Percentiles rank a stretch among this genome's conserved stretches.
Conservation (phyloP, 257 asterid genomes). For the Capsicum pubescens region DNA sequence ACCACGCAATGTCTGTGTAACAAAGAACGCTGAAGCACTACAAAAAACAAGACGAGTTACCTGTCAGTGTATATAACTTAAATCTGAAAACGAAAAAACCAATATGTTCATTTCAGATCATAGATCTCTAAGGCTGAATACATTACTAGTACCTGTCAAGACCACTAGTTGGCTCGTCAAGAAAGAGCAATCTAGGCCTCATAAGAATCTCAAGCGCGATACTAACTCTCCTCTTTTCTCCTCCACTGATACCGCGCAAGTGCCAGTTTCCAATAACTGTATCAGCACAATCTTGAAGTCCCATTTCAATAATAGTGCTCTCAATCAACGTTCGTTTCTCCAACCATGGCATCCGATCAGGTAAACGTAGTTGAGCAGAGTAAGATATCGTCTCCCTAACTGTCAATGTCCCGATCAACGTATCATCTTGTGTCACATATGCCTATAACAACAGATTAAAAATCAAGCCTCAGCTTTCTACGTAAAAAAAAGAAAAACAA, state of each 20-base stretch:
- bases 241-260: slow-evolving; percentile 92
- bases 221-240: slow-evolving; percentile 93
- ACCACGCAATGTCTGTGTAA: slow-evolving; percentile 83
- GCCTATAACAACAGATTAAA: slow-evolving; percentile 50
- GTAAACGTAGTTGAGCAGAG: slow-evolving; percentile 83
- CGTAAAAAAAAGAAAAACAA: neutral
- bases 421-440: slow-evolving; percentile 96
- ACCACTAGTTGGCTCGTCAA: slow-evolving; percentile 97
- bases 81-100: neutral
- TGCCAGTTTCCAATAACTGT: slow-evolving; percentile 98
- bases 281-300: slow-evolving; percentile 96
- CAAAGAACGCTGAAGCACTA: slow-evolving; percentile 99
- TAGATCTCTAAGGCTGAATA: neutral
- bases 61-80: neutral
- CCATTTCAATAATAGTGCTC: slow-evolving; percentile 96
- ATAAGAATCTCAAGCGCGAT: slow-evolving; percentile 87
- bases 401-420: slow-evolving; percentile 89
- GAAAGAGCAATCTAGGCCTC: slow-evolving; percentile 94
- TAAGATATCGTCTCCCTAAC: slow-evolving; percentile 87
- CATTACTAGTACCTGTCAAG: slow-evolving; percentile 69
- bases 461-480: neutral
- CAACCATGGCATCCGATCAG: slow-evolving; percentile 78
- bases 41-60: neutral
- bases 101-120: too few species aligned
- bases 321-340: slow-evolving; percentile 81